Evolutionary conservation across 2,329 filamentous ascomycete species (phyloP).

Genomic region (Teratosphaeria zuluensis): DNA sequence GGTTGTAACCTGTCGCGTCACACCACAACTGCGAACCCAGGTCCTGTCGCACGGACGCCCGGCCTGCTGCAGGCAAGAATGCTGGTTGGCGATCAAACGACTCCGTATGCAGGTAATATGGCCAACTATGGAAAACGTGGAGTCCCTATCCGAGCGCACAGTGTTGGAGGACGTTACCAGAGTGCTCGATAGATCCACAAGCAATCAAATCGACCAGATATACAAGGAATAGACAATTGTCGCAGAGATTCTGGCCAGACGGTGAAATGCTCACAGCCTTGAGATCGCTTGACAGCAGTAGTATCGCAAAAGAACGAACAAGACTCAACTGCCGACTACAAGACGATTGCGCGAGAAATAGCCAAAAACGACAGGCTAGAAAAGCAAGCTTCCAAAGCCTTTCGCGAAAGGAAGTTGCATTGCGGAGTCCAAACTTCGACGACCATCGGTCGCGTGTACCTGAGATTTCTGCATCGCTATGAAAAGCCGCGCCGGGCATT

Average conservation of each 20-base stretch:
- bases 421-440: no score
- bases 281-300: not conserved
- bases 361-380: no score
- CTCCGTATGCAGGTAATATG: not conserved
- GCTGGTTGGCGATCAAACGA: constrained; percentile 4
- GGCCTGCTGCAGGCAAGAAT: constrained; percentile 3
- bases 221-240: not conserved
- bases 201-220: not conserved
- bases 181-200: not conserved
- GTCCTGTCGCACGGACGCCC: constrained; percentile 2
- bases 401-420: no score
- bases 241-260: not conserved
- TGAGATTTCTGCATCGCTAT: no score
- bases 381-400: no score
- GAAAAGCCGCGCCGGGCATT: no score
- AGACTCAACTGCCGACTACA: no score
- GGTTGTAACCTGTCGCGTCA: constrained; percentile 1
- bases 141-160: not conserved
- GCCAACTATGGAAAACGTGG: not conserved
- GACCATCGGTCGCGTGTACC: no score
- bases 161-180: not conserved
- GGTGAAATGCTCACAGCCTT: not conserved
- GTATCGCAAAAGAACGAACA: no score
- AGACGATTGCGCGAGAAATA: no score
- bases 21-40: not conserved